Evolutionary conservation across 2,329 filamentous ascomycete genomes (phyloP), one percentile per base, ranked within the genome.

Genomic region (Claviceps monticola): DNA sequence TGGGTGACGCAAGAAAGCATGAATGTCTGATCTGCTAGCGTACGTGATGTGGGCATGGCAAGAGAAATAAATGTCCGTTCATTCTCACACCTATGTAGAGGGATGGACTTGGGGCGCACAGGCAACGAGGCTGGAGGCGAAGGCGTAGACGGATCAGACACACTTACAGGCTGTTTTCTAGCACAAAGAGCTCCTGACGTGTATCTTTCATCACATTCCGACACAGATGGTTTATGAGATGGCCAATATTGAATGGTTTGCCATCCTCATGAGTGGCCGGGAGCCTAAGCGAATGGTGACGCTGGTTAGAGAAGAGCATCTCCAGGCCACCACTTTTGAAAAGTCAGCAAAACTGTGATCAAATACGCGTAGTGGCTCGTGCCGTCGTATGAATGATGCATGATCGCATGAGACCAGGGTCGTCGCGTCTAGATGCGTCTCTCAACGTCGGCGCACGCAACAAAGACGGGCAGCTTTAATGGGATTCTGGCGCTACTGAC

Each of bases 301-400:
- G 80, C 68, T 88, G 74, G 65, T 95, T 84, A 36, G 83, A 81
- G 70, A 98, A 98, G 57, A 98, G 83, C 72, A 95, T 85, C 71
- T 98, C 93, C 17, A 98, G 79, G 21, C 93, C 93, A 56, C 93
- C 93, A 57, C 93, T 90, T 59, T 48, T 29, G 21, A 16, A 51
- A 6, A 7, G 53, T 52, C 23, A 54, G 53, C 38, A 6, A 19
- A 9, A 16, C 1, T 51, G 13, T 34, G 21, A 26, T 13, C 1
- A 13, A 43, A 42, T 16, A 11, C 7, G 16, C 5, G 29, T 3
- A 23, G 29, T 36, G 38, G 29, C 2, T 9, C 13, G 21, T 23
- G 16, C 11, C 38, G n/a, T 11, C 13, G 17, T 17, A 21, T n/a
- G n/a, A 23, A 53, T 43, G 23, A 46, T 34, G 5, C 36, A 16